Conservation (phyloP, 225 moss, liverwort and hornwort genomes). For the Pseudoscleropodium purum region DNA sequence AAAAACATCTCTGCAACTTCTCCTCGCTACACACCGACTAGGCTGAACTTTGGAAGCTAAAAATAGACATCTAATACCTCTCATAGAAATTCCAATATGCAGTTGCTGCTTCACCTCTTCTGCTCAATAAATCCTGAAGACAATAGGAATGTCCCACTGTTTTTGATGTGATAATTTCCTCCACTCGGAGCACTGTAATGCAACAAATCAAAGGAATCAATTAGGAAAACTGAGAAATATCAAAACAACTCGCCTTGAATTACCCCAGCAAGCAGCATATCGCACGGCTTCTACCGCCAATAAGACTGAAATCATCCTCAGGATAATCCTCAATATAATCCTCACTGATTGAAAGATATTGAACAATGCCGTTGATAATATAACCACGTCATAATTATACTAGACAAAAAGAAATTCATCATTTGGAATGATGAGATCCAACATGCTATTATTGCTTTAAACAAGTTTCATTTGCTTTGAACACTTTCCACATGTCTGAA, state of each 20-base stretch:
- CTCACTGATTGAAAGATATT: neutral
- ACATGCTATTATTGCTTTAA: neutral
- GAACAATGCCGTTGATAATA: neutral
- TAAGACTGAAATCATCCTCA: neutral
- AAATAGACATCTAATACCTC: neutral
- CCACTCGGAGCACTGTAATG: constrained; percentile 50
- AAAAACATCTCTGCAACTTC: neutral
- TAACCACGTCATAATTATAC: neutral
- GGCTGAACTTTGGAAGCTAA: neutral
- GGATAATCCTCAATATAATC: neutral
- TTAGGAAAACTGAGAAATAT: neutral
- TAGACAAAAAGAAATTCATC: neutral
- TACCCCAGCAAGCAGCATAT: neutral
- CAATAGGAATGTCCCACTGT: constrained; percentile 44
- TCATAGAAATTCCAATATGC: neutral
- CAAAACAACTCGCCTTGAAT: neutral
- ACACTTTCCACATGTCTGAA: neutral
- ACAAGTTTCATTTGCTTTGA: neutral
- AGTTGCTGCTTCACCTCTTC: constrained; percentile 23
- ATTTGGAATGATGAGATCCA: neutral
- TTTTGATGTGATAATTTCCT: constrained; percentile 51
- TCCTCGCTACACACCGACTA: neutral
- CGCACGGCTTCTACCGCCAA: neutral
- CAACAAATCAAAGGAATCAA: neutral
- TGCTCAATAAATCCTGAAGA: constrained; percentile 53